Evolutionary conservation across 2,329 filamentous ascomycete species (phyloP).

Genomic region (Pseudogymnoascus sp.): DNA sequence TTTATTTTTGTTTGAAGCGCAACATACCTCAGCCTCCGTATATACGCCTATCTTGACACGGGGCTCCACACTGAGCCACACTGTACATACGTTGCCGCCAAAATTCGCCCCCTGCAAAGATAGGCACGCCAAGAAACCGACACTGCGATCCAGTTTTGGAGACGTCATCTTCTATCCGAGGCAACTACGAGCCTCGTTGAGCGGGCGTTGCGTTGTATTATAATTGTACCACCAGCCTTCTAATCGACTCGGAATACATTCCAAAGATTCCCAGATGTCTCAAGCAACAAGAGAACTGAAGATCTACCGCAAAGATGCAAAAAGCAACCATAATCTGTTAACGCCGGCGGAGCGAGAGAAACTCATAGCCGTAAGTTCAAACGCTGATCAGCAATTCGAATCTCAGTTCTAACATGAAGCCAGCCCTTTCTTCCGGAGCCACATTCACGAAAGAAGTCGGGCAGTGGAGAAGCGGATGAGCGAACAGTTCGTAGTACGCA

Average conservation of each 20-base stretch:
- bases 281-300: conserved; percentile 30
- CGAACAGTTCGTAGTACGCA: conserved; percentile 19
- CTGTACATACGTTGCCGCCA: background rate
- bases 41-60: background rate
- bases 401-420: conserved; percentile 17
- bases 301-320: conserved; percentile 41
- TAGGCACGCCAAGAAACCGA: conserved; percentile 2
- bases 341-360: conserved; percentile 39
- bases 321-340: conserved; percentile 35
- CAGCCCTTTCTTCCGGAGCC: conserved; percentile 29
- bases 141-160: background rate
- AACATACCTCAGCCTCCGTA: background rate
- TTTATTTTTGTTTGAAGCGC: background rate
- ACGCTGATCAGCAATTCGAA: conserved; percentile 9
- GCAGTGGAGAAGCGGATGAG: background rate
- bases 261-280: background rate
- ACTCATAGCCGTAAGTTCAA: conserved; percentile 36
- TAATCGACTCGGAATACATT: background rate
- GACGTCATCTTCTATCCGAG: conserved; percentile 5
- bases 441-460: conserved; percentile 15
- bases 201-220: background rate
- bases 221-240: background rate
- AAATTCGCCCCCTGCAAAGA: background rate
- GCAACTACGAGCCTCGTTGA: background rate
- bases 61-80: background rate